These are phyloP conservation scores for Dactylellina drechsleri DNA, from an alignment of 2,329 filamentous ascomycete genomes.

Conservation along the genomic window DNA sequence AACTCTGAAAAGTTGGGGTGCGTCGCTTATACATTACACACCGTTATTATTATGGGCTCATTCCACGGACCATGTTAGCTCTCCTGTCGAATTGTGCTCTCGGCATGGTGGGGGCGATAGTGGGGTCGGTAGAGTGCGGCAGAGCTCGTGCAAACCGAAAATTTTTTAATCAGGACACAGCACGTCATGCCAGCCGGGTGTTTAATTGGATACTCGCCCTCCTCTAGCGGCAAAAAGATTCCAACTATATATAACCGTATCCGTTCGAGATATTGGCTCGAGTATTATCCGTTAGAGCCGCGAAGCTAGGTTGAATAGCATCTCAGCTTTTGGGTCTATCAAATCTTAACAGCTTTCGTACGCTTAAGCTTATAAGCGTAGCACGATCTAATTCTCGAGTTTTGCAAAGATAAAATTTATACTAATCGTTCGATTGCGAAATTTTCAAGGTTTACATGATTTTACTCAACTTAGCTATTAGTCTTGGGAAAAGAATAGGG, in stretches of 20 bases:
- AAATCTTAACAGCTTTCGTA: no score
- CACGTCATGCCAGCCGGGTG: conserved; percentile 34
- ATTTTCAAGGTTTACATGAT: neutral
- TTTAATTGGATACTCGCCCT: conserved; percentile 32
- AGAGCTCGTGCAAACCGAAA: conserved; percentile 32
- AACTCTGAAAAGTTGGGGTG: conserved; percentile 23
- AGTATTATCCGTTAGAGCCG: neutral
- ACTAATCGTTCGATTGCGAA: no score
- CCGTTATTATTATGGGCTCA: no score
- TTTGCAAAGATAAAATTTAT: no score
- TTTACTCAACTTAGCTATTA: neutral
- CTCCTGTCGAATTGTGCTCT: no score
- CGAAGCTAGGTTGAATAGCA: no score
- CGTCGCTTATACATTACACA: conserved; percentile 21
- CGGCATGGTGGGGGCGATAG: conserved; percentile 21
- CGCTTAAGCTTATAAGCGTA: no score
- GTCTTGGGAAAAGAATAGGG: no score
- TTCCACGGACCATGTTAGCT: neutral
- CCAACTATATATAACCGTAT: neutral
- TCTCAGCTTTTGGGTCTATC: no score
- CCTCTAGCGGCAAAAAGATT: neutral
- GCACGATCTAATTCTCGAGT: no score
- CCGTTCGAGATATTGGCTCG: no score
- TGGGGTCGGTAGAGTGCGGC: conserved; percentile 37
- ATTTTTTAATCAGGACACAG: conserved; percentile 12